Conservation (phyloP, 345 rosid species). For the Syzygium aromaticum region DNA sequence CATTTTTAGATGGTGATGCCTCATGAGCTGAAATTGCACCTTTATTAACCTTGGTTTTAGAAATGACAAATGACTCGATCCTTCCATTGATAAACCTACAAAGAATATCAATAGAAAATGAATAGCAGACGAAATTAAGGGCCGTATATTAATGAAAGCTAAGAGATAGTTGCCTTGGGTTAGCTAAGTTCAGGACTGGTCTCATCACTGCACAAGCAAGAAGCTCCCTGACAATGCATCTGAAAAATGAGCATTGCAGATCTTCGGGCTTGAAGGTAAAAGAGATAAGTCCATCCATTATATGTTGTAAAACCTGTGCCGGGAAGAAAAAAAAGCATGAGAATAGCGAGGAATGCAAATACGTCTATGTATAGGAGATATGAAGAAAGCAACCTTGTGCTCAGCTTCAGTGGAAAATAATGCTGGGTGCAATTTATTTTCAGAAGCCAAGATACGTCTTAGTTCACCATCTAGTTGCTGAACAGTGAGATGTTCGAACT, state of each 20-base stretch:
- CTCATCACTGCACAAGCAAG: conserved; percentile 94
- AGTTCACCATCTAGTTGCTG: conserved; percentile 64
- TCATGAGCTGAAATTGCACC: conserved; percentile 35
- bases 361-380: not conserved
- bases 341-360: not conserved
- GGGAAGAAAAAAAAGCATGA: conserved; percentile 3
- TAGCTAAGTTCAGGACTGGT: conserved; percentile 83
- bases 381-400: conserved; percentile 59
- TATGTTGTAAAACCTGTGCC: conserved; percentile 81
- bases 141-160: not conserved
- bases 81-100: conserved; percentile 89
- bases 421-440: conserved; percentile 93
- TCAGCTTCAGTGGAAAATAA: conserved; percentile 85
- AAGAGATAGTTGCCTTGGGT: conserved; percentile 52
- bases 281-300: conserved; percentile 76
- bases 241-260: conserved; percentile 76
- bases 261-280: conserved; percentile 82
- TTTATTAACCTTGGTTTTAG: conserved; percentile 48
- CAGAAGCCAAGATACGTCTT: conserved; percentile 51
- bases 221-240: conserved; percentile 73
- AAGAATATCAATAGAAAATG: conserved; percentile 4
- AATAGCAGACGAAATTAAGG: not conserved
- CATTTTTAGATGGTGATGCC: conserved; percentile 47
- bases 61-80: conserved; percentile 63
- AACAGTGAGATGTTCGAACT: conserved; percentile 32